phyloP scores from a whole-genome alignment of 345 rosid genomes.

The Citrus sinensis region DNA sequence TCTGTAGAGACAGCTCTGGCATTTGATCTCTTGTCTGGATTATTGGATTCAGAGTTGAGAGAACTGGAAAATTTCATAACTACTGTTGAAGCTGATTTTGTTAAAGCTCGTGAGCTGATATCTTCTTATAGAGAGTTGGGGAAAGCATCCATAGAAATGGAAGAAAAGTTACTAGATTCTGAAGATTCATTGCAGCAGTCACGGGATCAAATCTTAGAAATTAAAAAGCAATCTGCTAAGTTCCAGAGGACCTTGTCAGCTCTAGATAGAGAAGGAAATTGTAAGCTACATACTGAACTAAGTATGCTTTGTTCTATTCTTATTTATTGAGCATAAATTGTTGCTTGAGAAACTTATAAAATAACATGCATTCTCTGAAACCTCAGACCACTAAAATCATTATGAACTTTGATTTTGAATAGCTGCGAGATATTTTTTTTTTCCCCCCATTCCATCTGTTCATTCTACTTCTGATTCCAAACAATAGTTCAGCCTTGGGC shows the following conservation, averaged over 20 bases:
- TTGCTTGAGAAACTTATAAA: background rate
- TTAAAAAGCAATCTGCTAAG: slow-evolving; percentile 55
- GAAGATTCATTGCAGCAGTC: slow-evolving; percentile 54
- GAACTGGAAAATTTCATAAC: slow-evolving; percentile 51
- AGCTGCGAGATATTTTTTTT: background rate
- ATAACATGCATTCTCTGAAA: slow-evolving; percentile 4
- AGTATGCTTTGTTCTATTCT: background rate
- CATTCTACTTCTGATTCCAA: background rate
- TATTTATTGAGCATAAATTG: background rate
- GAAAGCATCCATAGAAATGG: slow-evolving; percentile 42
- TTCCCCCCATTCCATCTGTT: background rate
- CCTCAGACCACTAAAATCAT: background rate
- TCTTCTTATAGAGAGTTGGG: slow-evolving; percentile 48
- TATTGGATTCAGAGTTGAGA: slow-evolving; percentile 61
- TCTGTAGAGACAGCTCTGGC: slow-evolving; percentile 55
- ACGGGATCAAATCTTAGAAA: slow-evolving; percentile 57
- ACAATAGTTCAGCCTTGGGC: background rate
- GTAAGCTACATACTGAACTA: slow-evolving; percentile 37
- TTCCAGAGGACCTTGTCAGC: slow-evolving; percentile 52
- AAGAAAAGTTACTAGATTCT: slow-evolving; percentile 55
- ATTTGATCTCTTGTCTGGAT: slow-evolving; percentile 64
- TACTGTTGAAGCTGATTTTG: slow-evolving; percentile 34
- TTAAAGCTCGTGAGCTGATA: slow-evolving; percentile 33
- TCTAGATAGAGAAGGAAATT: slow-evolving; percentile 34
- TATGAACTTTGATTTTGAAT: background rate